Evolutionary conservation across 768 basidiomycete species (phyloP).

Genomic region (Calocera cornea): DNA sequence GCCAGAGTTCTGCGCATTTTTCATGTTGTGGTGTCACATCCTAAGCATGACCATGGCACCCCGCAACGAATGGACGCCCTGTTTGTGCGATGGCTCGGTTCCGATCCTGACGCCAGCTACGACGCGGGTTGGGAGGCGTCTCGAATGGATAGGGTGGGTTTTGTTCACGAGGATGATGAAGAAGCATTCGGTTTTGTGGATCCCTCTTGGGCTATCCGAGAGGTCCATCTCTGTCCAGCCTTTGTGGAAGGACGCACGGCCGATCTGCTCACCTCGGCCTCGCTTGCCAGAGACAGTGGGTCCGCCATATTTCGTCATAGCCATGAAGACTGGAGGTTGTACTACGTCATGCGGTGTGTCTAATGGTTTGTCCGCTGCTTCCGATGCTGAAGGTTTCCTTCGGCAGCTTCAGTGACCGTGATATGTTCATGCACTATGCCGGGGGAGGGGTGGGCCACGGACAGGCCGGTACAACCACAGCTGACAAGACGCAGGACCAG

Average conservation of each 20-base stretch:
- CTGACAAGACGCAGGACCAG: no score
- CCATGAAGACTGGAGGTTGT: not conserved
- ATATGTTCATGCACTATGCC: not conserved
- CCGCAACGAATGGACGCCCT: slow-evolving; percentile 27
- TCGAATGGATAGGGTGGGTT: slow-evolving; percentile 8
- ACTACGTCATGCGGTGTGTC: not conserved
- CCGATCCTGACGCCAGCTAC: slow-evolving; percentile 17
- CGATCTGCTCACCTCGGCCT: not conserved
- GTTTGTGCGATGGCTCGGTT: slow-evolving; percentile 31
- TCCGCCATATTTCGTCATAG: not conserved
- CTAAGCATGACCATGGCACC: not conserved
- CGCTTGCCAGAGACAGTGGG: not conserved
- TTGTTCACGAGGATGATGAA: slow-evolving; percentile 8
- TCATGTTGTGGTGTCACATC: slow-evolving; percentile 19
- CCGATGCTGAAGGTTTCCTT: not conserved
- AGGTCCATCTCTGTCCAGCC: not conserved
- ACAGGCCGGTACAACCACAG: no score
- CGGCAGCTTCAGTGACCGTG: not conserved
- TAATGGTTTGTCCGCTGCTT: not conserved
- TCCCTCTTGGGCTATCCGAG: not conserved
- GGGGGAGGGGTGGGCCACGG: not conserved
- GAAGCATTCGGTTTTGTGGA: slow-evolving; percentile 6
- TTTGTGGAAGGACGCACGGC: not conserved
- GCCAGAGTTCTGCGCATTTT: slow-evolving; percentile 23
- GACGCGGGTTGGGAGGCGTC: slow-evolving; percentile 14